Conservation (phyloP, 495 filamentous ascomycete genomes). For the Niebla homalea region DNA sequence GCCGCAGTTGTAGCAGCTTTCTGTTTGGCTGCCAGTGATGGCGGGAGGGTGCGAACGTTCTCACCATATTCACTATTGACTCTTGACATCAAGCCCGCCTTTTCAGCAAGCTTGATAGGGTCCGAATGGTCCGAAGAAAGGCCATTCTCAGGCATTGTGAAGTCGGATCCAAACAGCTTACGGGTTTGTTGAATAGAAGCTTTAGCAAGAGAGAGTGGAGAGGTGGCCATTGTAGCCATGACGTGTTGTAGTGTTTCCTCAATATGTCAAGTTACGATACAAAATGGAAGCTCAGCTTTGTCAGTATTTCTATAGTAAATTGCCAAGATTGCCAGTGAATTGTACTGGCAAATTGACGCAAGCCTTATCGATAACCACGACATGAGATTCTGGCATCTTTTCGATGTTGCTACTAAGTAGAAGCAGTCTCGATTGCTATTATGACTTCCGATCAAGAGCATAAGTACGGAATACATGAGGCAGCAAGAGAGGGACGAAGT, state of each 20-base stretch:
- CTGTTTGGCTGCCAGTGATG: constrained; percentile 73
- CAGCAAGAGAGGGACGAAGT: constrained; percentile 79
- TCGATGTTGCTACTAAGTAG: background rate
- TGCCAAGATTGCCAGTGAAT: background rate
- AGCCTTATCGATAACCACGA: background rate
- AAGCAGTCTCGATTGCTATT: background rate
- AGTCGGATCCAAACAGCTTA: constrained; percentile 47
- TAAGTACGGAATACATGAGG: constrained; percentile 80
- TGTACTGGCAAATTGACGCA: background rate
- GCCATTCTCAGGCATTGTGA: constrained; percentile 36
- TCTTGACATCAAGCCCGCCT: constrained; percentile 42
- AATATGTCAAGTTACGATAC: too few species aligned
- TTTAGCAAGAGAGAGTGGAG: constrained; percentile 1
- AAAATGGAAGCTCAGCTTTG: background rate
- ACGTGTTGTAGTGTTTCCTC: background rate
- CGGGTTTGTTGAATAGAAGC: constrained; percentile 52
- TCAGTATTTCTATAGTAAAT: background rate
- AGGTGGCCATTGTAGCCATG: background rate
- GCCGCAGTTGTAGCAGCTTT: constrained; percentile 44
- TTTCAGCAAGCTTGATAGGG: constrained; percentile 24
- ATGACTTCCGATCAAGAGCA: constrained; percentile 34
- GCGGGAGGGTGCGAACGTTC: constrained; percentile 69
- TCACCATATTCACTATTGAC: constrained; percentile 64
- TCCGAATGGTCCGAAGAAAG: constrained; percentile 20
- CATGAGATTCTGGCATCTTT: background rate